Conservation (phyloP, 2,329 filamentous ascomycete genomes). For the Fusarium sp. region DNA sequence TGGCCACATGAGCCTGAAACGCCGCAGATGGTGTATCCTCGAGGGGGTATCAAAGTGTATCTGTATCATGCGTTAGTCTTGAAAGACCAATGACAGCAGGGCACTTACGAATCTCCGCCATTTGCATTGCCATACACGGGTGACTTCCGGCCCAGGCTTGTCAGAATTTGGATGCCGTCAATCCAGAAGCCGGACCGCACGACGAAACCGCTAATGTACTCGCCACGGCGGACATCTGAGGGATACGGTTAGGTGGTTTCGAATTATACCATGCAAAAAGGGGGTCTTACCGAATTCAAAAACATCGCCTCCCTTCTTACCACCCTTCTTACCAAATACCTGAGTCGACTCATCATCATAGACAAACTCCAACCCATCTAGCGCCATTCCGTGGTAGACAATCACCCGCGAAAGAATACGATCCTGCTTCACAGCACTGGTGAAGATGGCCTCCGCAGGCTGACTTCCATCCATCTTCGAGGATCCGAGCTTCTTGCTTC, state of each 20-base stretch:
- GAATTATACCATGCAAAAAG: neutral
- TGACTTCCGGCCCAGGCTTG: slow-evolving; percentile 87
- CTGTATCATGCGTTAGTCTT: slow-evolving; percentile 59
- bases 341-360: slow-evolving; percentile 90
- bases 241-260: slow-evolving; percentile 29
- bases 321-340: slow-evolving; percentile 85
- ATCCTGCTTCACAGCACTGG: slow-evolving; percentile 74
- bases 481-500: slow-evolving; percentile 78
- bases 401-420: slow-evolving; percentile 81
- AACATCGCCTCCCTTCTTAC: slow-evolving; percentile 75
- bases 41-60: slow-evolving; percentile 87
- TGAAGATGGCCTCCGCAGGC: slow-evolving; percentile 79
- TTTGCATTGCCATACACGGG: slow-evolving; percentile 83
- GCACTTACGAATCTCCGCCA: slow-evolving; percentile 84
- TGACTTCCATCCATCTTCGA: slow-evolving; percentile 78
- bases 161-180: slow-evolving; percentile 90
- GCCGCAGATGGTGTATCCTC: slow-evolving; percentile 89
- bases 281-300: slow-evolving; percentile 78
- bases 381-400: slow-evolving; percentile 79
- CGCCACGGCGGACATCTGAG: slow-evolving; percentile 85
- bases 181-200: slow-evolving; percentile 85
- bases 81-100: neutral
- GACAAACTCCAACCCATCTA: slow-evolving; percentile 91
- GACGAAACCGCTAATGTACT: slow-evolving; percentile 88
- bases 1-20: slow-evolving; percentile 83